Conservation (phyloP, 257 asterid species). For the Phtheirospermum japonicum region DNA sequence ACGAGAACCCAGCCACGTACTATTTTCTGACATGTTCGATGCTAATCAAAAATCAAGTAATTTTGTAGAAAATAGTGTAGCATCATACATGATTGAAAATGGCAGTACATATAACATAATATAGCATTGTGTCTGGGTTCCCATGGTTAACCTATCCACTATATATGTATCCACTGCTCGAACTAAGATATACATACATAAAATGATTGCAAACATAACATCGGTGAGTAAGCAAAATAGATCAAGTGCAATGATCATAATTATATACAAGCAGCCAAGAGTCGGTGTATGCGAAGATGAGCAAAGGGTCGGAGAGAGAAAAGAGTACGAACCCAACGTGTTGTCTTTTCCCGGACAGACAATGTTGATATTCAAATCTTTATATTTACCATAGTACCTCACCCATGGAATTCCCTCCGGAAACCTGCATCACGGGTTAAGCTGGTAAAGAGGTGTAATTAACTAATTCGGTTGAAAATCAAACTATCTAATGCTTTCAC, state of each 20-base stretch:
- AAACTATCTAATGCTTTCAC: too few relatives aligned
- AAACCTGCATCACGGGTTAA: slow-evolving; percentile 50
- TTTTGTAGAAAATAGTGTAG: too few relatives aligned
- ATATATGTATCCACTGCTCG: background rate
- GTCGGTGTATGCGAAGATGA: too few relatives aligned
- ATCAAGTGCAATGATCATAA: too few relatives aligned
- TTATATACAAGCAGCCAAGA: too few relatives aligned
- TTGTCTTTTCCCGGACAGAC: slow-evolving; percentile 91
- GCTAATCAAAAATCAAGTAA: too few relatives aligned
- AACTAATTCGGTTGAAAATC: background rate
- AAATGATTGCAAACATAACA: background rate
- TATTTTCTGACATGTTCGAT: too few relatives aligned
- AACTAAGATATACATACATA: background rate
- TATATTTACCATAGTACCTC: slow-evolving; percentile 69
- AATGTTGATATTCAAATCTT: slow-evolving; percentile 57
- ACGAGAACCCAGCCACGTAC: too few relatives aligned
- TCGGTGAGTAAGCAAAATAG: background rate
- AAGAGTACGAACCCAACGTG: slow-evolving; percentile 53
- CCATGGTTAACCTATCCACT: too few relatives aligned
- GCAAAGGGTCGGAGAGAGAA: background rate
- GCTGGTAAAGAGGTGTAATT: background rate
- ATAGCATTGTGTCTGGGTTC: too few relatives aligned
- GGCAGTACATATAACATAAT: too few relatives aligned
- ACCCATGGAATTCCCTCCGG: slow-evolving; percentile 95
- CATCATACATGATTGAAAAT: too few relatives aligned